These are phyloP conservation scores for Exophiala oligosperma DNA, from an alignment of 2,329 filamentous ascomycete genomes.

Conservation along the genomic window DNA sequence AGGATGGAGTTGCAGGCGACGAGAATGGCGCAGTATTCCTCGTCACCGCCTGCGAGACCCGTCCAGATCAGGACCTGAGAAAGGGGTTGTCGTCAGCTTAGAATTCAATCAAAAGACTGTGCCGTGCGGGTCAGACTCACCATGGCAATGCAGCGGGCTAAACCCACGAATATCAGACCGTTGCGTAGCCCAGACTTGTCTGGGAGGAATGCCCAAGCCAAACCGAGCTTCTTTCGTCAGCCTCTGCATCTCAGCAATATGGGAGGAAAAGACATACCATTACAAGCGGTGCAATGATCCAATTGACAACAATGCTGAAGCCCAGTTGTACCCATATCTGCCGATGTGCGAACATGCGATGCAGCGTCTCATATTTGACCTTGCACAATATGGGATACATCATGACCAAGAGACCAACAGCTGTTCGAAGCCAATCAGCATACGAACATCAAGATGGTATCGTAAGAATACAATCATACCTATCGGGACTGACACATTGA, in stretches of 20 bases:
- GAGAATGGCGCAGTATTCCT: constrained; percentile 78
- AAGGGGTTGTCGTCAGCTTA: background rate
- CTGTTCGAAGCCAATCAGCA: constrained; percentile 41
- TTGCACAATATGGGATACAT: constrained; percentile 94
- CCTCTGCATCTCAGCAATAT: background rate
- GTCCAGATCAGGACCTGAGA: constrained; percentile 71
- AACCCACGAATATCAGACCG: constrained; percentile 76
- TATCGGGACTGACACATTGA: constrained; percentile 67
- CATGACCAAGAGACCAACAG: constrained; percentile 80
- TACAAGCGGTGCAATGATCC: constrained; percentile 76
- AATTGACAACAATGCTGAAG: constrained; percentile 76
- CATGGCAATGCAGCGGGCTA: constrained; percentile 88
- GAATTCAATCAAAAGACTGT: too few relatives aligned
- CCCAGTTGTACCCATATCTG: constrained; percentile 73
- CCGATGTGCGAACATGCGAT: constrained; percentile 61
- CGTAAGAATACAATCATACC: constrained; percentile 44
- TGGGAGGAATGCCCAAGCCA: constrained; percentile 54
- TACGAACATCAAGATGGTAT: too few relatives aligned
- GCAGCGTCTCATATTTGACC: constrained; percentile 74
- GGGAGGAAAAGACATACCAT: constrained; percentile 58
- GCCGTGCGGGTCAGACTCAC: too few relatives aligned
- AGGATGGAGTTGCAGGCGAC: constrained; percentile 75
- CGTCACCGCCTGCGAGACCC: constrained; percentile 70
- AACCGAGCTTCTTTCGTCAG: constrained; percentile 42
- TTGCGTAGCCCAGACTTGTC: constrained; percentile 52